Base-by-base conservation (phyloP, 2,329 filamentous ascomycete species). In the Cladophialophora yegresii region DNA sequence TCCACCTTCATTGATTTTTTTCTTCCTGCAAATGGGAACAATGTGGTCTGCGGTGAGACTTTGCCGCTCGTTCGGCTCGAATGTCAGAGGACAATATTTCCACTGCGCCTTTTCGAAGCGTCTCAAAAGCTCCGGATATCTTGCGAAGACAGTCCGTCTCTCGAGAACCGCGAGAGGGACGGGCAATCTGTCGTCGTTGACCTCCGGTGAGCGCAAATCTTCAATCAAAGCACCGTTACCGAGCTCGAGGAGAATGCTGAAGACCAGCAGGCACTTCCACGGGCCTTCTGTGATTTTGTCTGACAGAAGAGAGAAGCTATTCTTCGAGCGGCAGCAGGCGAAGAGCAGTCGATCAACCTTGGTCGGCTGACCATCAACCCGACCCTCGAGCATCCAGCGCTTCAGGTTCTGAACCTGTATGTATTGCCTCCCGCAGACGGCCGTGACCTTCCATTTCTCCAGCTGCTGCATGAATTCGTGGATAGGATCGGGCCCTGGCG, bases 71-170 rank as follows among this genome's bases (percentile, higher is more conserved):
- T 22, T 13, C 47, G 12, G 12, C 3, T 50, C 47, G 47, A 50
- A 50, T 22, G n/a, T 22, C n/a, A 30, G n/a, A 43, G 54, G 54
- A 43, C 54, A 58, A 22, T 40, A 58, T 40, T 28, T 33, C 54
- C 54, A 58, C 16, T 58, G 54, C 16, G 26, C 26, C 54, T 58
- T 36, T 20, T 47, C 33, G 26, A 58, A 58, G 9, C n/a, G 13
- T 26, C 13, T 16, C 12, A 33, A 0, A 10, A 58, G 33, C 16
- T 6, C 4, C n/a, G 54, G 20, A 6, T 28, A 1, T 28, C 47
- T 13, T 23, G 16, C 47, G 33, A 58, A 33, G 32, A 20, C 54
- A 30, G 28, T 4, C 13, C 2, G 16, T n/a, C 6, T 20, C 26
- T 47, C 20, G 28, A 58, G 36, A 4, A 22, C 54, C 13, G 26